Evolutionary conservation across 805 yeast genomes (phyloP).

Genomic region (Candida montana): DNA sequence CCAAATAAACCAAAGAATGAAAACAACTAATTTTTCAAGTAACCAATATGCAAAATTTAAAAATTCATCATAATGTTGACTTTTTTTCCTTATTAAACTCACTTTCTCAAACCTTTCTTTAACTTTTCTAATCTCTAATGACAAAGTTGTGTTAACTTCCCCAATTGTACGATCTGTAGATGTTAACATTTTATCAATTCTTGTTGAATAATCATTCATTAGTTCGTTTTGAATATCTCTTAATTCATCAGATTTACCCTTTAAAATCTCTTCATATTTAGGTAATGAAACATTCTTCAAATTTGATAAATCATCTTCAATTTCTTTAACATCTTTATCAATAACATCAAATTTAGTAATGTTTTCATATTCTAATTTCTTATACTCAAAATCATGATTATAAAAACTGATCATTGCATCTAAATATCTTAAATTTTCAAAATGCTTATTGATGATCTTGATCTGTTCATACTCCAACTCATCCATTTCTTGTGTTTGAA

Average conservation of each 20-base stretch:
- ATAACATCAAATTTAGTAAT: slow-evolving; percentile 11
- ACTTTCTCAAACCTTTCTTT: slow-evolving; percentile 44
- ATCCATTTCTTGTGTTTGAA: slow-evolving; percentile 5
- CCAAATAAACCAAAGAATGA: slow-evolving; percentile 52
- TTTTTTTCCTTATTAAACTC: slow-evolving; percentile 24
- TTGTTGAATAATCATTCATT: slow-evolving; percentile 33
- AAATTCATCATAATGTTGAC: slow-evolving; percentile 28
- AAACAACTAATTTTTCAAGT: slow-evolving; percentile 49
- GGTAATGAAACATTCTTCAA: slow-evolving; percentile 7
- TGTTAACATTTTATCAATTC: slow-evolving; percentile 56
- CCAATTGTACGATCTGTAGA: slow-evolving; percentile 65
- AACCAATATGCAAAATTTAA: slow-evolving; percentile 36
- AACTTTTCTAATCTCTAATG: slow-evolving; percentile 53
- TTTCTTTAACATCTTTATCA: slow-evolving; percentile 6
- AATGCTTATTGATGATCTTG: slow-evolving; percentile 9
- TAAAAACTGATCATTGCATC: slow-evolving; percentile 12
- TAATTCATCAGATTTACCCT: slow-evolving; percentile 18
- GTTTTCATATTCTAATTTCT: slow-evolving; percentile 11
- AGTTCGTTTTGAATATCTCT: slow-evolving; percentile 17
- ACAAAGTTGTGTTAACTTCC: slow-evolving; percentile 66
- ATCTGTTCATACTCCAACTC: slow-evolving; percentile 22
- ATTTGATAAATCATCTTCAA: slow-evolving; percentile 3
- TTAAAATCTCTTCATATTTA: slow-evolving; percentile 11
- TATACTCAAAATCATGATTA: slow-evolving; percentile 20
- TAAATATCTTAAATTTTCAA: slow-evolving; percentile 6